phyloP scores from a whole-genome alignment of 495 filamentous ascomycete genomes.

The Paragyromitra xinjiangensis region DNA sequence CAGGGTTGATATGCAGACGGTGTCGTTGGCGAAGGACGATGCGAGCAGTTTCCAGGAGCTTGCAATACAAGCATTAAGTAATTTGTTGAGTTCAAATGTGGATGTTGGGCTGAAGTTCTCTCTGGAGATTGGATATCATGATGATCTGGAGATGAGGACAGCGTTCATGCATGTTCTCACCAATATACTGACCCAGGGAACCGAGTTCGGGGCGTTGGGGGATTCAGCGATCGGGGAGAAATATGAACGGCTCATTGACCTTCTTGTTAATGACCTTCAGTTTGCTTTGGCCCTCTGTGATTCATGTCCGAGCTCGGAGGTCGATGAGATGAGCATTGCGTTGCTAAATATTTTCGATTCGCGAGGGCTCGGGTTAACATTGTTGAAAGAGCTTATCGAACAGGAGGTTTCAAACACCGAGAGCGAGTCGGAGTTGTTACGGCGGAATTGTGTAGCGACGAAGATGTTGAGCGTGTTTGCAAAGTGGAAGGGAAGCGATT shows the following conservation, averaged over 20 bases:
- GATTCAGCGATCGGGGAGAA: conserved; percentile 72
- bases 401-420: conserved; percentile 73
- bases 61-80: conserved; percentile 71
- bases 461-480: conserved; percentile 75
- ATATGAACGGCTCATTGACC: conserved; percentile 69
- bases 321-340: conserved; percentile 72
- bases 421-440: conserved; percentile 70
- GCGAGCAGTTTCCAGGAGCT: conserved; percentile 65
- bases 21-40: conserved; percentile 61
- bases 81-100: conserved; percentile 73
- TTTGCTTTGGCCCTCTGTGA: conserved; percentile 70
- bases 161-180: conserved; percentile 73
- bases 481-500: conserved; percentile 71
- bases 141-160: conserved; percentile 71
- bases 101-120: conserved; percentile 74
- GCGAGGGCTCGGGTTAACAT: conserved; percentile 66
- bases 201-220: conserved; percentile 72
- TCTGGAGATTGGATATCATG: conserved; percentile 71
- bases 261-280: conserved; percentile 68
- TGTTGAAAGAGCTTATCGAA: conserved; percentile 71
- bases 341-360: conserved; percentile 74
- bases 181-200: conserved; percentile 73
- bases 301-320: conserved; percentile 70
- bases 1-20: conserved; percentile 59
- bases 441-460: conserved; percentile 71